Percentiles rank a stretch among this genome's conserved stretches.
Evolutionary conservation across 1,284 basidiomycete species (phyloP).

Genomic region (Xanthoconium separans): DNA sequence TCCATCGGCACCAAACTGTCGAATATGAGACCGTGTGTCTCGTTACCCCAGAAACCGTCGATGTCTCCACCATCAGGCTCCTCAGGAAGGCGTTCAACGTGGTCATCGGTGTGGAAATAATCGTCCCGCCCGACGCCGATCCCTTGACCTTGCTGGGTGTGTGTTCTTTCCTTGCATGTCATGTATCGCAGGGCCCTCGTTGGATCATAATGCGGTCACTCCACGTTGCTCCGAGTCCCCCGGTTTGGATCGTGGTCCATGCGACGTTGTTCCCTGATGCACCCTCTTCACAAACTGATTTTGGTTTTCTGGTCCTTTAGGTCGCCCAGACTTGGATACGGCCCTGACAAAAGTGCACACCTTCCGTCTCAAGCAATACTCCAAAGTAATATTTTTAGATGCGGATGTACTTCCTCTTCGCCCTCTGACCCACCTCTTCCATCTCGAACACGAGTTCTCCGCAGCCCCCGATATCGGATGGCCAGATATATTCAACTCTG

Average conservation of each 20-base stretch:
- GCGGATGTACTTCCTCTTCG: constrained; percentile 92
- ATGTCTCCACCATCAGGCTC: constrained; percentile 81
- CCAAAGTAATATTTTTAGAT: constrained; percentile 92
- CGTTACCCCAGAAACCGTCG: constrained; percentile 90
- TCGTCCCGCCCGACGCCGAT: constrained; percentile 61
- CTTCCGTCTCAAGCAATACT: constrained; percentile 86
- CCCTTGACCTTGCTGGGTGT: constrained; percentile 82
- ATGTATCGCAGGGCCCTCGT: not conserved
- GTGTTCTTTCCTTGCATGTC: constrained; percentile 7
- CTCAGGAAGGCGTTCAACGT: constrained; percentile 81
- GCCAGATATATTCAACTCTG: constrained; percentile 99
- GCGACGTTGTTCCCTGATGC: constrained; percentile 25
- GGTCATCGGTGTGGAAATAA: constrained; percentile 90
- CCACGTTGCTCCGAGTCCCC: constrained; percentile 4
- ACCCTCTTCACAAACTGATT: constrained; percentile 19
- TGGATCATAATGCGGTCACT: constrained; percentile 6
- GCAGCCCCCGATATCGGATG: constrained; percentile 96
- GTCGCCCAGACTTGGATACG: constrained; percentile 88
- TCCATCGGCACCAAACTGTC: constrained; percentile 68
- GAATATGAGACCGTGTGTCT: constrained; percentile 88
- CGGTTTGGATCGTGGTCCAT: constrained; percentile 6
- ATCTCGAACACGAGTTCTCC: constrained; percentile 72
- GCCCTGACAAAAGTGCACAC: constrained; percentile 95
- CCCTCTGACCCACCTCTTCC: constrained; percentile 87
- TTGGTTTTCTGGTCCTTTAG: constrained; percentile 41